phyloP scores from a whole-genome alignment of 371 early-diverging fungal genomes.

The Dinochytrium kinnereticum region DNA sequence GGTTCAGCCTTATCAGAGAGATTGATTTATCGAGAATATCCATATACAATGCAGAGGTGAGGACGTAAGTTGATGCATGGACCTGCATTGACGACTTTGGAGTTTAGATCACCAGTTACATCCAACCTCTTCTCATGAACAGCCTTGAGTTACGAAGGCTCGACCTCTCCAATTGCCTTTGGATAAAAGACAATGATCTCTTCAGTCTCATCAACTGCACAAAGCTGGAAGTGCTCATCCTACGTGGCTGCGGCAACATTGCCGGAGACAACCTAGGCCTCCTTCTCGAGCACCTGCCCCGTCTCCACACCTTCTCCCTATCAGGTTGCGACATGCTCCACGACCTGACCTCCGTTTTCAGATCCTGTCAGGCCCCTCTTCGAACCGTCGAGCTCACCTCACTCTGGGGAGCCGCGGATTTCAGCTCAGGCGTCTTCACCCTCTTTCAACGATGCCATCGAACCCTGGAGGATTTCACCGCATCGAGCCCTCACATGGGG shows the following conservation, averaged over 20 bases:
- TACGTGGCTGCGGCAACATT: slow-evolving; percentile 5
- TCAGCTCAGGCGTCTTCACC: background rate
- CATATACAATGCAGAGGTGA: slow-evolving; percentile 12
- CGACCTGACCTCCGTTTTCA: background rate
- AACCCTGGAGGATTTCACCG: background rate
- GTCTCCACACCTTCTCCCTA: background rate
- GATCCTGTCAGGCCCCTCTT: background rate
- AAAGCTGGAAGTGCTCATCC: background rate
- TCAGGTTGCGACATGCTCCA: background rate
- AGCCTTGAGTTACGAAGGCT: background rate
- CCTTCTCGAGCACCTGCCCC: slow-evolving; percentile 1
- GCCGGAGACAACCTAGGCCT: background rate
- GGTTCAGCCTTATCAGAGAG: slow-evolving; percentile 1
- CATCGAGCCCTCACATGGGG: background rate
- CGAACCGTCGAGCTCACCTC: background rate
- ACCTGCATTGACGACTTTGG: background rate
- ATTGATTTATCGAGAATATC: background rate
- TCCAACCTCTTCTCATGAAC: slow-evolving; percentile 10
- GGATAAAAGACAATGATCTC: slow-evolving; percentile 9
- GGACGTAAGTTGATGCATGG: background rate
- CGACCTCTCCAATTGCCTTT: slow-evolving; percentile 11
- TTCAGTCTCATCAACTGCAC: slow-evolving; percentile 9
- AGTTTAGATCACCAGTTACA: background rate
- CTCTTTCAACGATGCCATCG: background rate
- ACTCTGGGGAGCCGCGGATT: background rate